phyloP scores from a whole-genome alignment of 225 moss, liverwort and hornwort genomes.

The Rhytidiadelphus loreus region DNA sequence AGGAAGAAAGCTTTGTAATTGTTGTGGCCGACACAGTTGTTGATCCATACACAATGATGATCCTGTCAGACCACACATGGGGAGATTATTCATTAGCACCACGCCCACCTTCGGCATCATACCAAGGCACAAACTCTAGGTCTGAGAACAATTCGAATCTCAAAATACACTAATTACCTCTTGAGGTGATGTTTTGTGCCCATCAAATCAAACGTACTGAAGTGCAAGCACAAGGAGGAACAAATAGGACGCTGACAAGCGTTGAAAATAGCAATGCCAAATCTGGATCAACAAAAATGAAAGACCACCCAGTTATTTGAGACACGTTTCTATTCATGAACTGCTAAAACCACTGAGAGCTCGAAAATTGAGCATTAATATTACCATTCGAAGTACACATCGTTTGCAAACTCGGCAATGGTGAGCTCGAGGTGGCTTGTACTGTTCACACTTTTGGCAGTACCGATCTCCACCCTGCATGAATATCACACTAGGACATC shows the following conservation, averaged over 20 bases:
- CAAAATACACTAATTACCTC: not conserved
- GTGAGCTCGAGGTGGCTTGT: slow-evolving; percentile 95
- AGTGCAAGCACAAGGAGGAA: not conserved
- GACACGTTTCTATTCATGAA: not conserved
- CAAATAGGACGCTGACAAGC: not conserved
- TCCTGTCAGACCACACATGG: slow-evolving; percentile 41
- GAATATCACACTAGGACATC: not conserved
- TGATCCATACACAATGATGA: slow-evolving; percentile 98
- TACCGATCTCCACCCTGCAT: slow-evolving; percentile 89
- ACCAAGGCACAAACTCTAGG: not conserved
- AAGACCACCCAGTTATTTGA: not conserved
- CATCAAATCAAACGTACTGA: not conserved
- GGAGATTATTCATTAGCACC: not conserved
- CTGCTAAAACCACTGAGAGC: not conserved
- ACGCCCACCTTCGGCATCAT: not conserved
- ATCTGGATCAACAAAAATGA: not conserved
- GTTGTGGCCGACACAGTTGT: slow-evolving; percentile 97
- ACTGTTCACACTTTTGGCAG: slow-evolving; percentile 88
- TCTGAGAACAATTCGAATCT: not conserved
- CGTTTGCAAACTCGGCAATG: slow-evolving; percentile 96
- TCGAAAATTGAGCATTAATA: not conserved
- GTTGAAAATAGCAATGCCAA: not conserved
- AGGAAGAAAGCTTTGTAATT: slow-evolving; percentile 96
- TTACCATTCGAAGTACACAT: slow-evolving; percentile 96
- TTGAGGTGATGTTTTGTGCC: not conserved